Percentiles rank a stretch among this genome's conserved stretches.
Conservation (phyloP, 2,329 filamentous ascomycete species). For the Neopestalotiopsis sp. region DNA sequence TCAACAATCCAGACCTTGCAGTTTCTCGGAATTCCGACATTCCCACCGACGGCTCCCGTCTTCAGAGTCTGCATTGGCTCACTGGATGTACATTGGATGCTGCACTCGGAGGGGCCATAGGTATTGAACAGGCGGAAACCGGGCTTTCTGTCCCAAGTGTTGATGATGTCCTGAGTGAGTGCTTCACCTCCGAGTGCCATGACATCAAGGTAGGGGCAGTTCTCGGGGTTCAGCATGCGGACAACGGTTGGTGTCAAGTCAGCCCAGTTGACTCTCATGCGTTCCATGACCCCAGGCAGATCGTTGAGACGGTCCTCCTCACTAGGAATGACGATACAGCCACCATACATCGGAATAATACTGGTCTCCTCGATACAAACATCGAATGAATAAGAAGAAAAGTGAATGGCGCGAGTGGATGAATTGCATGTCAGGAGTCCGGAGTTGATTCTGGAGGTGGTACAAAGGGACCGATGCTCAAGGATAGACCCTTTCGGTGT, state of each 20-base stretch:
- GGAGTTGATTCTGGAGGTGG: constrained; percentile 5
- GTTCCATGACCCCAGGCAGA: constrained; percentile 32
- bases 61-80: not conserved
- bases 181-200: constrained; percentile 33
- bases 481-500: constrained; percentile 20
- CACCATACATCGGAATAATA: constrained; percentile 42
- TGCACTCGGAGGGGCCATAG: constrained; percentile 9
- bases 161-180: constrained; percentile 19
- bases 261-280: constrained; percentile 26
- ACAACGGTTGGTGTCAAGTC: constrained; percentile 36
- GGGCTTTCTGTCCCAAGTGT: constrained; percentile 1
- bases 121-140: constrained; percentile 10
- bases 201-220: constrained; percentile 28
- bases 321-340: constrained; percentile 43
- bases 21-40: constrained; percentile 4
- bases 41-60: not conserved
- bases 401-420: constrained; percentile 25
- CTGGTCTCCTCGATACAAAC: constrained; percentile 42
- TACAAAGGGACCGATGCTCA: constrained; percentile 8
- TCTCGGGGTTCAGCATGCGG: constrained; percentile 27
- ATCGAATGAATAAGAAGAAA: constrained; percentile 42
- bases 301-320: constrained; percentile 40
- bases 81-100: not conserved
- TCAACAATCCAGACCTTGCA: constrained; percentile 9
- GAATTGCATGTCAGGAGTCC: not conserved